Conservation (phyloP, 352 stramenopile genomes). For the Blastocystis sp. region DNA sequence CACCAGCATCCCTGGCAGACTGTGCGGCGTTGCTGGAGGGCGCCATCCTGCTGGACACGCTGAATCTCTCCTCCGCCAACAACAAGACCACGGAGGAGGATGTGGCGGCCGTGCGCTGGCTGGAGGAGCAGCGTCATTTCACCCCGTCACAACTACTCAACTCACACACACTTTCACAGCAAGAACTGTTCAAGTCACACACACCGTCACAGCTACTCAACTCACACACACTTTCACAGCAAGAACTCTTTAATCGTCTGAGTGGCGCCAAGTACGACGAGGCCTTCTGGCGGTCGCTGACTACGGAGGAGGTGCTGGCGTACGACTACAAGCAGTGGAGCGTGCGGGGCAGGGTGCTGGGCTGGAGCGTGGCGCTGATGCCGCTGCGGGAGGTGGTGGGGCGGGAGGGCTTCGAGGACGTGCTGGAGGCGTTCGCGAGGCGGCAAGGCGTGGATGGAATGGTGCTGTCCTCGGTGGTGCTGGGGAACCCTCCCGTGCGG, state of each 20-base stretch:
- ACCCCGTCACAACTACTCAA: too few relatives aligned
- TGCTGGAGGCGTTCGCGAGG: not conserved
- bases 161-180: too few relatives aligned
- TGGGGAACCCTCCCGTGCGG: not conserved
- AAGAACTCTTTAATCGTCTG: not conserved
- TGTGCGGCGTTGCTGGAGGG: conserved; percentile 1
- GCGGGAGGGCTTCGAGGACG: not conserved
- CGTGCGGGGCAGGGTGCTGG: not conserved
- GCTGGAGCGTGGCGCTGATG: conserved; percentile 43
- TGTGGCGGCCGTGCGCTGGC: not conserved
- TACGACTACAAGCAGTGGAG: conserved; percentile 40
- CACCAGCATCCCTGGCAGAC: not conserved
- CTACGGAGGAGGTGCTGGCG: not conserved
- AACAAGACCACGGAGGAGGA: conserved; percentile 41
- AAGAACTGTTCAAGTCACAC: not conserved
- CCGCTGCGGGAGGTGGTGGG: not conserved
- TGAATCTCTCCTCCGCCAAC: conserved; percentile 24
- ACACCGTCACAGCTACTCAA: not conserved
- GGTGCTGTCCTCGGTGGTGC: not conserved
- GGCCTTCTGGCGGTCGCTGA: conserved; percentile 2
- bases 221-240: not conserved
- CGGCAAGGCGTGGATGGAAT: not conserved
- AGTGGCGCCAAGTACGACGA: conserved; percentile 34
- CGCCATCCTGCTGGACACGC: conserved; percentile 39
- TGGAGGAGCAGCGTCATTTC: not conserved